Evolutionary conservation across 306 rosid species (phyloP).

Genomic region (Rubus idaeus): DNA sequence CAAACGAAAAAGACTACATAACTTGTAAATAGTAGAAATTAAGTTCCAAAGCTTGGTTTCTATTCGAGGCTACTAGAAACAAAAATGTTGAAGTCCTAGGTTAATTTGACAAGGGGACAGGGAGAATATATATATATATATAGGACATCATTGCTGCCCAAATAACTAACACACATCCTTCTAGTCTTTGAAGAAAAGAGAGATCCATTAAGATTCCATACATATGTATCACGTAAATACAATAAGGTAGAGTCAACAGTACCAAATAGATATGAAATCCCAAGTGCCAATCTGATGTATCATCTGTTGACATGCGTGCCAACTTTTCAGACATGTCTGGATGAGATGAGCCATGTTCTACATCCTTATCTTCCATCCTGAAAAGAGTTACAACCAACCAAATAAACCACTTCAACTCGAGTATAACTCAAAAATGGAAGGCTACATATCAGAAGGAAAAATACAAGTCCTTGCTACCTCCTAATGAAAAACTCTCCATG

Average conservation of each 20-base stretch:
- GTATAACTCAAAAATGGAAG: constrained; percentile 16
- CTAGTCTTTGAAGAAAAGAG: neutral
- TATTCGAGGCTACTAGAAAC: neutral
- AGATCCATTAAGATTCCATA: neutral
- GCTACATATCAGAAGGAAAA: constrained; percentile 21
- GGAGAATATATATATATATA: neutral
- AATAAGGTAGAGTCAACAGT: neutral
- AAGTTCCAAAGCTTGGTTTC: neutral
- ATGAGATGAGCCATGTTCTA: constrained; percentile 54
- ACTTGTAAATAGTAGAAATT: neutral
- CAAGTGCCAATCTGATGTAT: constrained; percentile 90
- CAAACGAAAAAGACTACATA: neutral
- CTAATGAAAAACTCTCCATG: constrained; percentile 85
- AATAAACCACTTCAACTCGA: constrained; percentile 18
- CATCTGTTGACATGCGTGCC: constrained; percentile 65
- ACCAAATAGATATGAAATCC: constrained; percentile 93
- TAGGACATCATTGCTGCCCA: neutral
- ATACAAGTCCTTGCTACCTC: constrained; percentile 50
- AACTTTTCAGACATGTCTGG: constrained; percentile 68
- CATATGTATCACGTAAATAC: neutral
- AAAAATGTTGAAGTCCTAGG: neutral
- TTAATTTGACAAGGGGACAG: neutral
- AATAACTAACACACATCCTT: neutral
- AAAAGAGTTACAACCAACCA: constrained; percentile 30
- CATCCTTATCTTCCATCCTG: constrained; percentile 90